Evolutionary conservation across 352 stramenopile genomes (phyloP), one percentile per base, ranked within the genome.

Genomic region (Phytopythium sindhum): DNA sequence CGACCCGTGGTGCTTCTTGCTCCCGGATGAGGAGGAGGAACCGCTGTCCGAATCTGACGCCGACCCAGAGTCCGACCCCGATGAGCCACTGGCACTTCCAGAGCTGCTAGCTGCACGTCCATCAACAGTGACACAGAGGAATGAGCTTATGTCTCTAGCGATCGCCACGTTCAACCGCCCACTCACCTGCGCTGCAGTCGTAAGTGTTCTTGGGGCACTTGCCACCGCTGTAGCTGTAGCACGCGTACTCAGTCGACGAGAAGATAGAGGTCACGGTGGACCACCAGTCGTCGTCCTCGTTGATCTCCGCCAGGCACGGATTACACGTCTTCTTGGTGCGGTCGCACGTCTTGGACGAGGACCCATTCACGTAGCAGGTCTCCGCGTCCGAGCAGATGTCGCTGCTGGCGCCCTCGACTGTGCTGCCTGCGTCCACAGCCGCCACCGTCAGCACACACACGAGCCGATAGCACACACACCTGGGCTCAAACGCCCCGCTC

Each of bases 361-460:
- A 72, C 24, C 74, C 75, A 35, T 84, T 69, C 61, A 83, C 69
- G 51, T 81, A 81, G 67, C 78, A 87, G 50, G 75, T 72, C 26
- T 78, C 59, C 0, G 62, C 73, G 37, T 67, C 67, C 35, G 11
- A 66, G 50, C 75, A 84, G n/a, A 83, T 67, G 5, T 64, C 69
- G 42, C 64, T 68, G 23, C 44, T 66, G 15, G 50, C 39, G 19
- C 67, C 66, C 19, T 69, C 57, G 31, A 61, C 56, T 26, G 57
- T 33, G 48, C 50, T 66, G 33, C 14, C 17, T 29, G 41, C 28
- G 29, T 11, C 11, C 52, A 28, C 50, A 21, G 24, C 50, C 15
- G 24, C 50, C 50, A 26, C 17, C 50, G 26, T 35, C 17, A 50
- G 42, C 11, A 21, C 42, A 11, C 12, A 23, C 42, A 26, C 41